Base-by-base conservation (phyloP, 2,329 filamentous ascomycete genomes). In the Epichloe typhina region DNA sequence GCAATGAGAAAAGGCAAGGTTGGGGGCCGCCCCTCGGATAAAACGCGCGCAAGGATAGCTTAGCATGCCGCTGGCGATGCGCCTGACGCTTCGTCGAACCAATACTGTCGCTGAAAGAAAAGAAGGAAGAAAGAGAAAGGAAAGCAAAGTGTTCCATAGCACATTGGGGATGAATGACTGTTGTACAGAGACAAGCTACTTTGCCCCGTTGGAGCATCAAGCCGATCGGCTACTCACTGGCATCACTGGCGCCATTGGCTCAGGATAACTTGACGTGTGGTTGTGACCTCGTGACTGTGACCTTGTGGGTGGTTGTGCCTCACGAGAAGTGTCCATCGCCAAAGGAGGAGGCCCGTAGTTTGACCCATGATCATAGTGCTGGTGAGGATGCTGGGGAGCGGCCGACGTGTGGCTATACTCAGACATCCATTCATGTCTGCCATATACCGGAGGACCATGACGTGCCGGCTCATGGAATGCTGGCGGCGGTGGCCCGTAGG, bases 151-250 rank as follows among this genome's bases (percentile, higher is more conserved):
- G 26, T 31, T 31, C 4, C 49, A 53, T 21, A 19, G 17, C 31
- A 45, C 11, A 31, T 17, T 35, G 23, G 55, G 9, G 59, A 65
- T 36, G 13, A 23, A 5, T 6, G 19, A 15, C 17, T 21, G 19
- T 47, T 21, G 35, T 47, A 23, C 31, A 45, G 5, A 35, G 13
- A 13, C 9, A 37, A 21, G 31, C 44, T 36, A 17, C 31, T 45
- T 35, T 36, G 31, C 4, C 19, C 11, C 11, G 11, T 9, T 26
- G 11, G 4, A n/a, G 46, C 7, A 42, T 44, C 15, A 50, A 17
- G 47, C 31, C 8, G 43, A 47, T 21, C 38, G 47, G 21, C 41
- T n/a, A 11, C 33, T 40, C 15, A 26, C 23, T 11, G 35, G 2
- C 44, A 36, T 40, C 15, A 26, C 23, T 15, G 35, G 2, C 44